These are phyloP conservation scores for Gossypium schwendimanii DNA, from an alignment of 441 rosid species.

Conservation along the genomic window DNA sequence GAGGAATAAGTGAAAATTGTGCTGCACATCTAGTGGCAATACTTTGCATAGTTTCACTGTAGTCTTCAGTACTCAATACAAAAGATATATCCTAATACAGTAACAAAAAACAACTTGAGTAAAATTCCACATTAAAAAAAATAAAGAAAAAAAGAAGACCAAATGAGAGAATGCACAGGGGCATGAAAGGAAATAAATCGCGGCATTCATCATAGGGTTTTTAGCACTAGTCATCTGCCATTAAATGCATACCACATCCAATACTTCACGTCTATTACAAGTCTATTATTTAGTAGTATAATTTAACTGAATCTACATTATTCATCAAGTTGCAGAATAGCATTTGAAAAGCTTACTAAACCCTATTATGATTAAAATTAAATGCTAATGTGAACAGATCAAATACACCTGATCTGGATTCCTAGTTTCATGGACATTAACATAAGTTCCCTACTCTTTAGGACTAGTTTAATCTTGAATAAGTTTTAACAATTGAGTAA, in stretches of 20 bases:
- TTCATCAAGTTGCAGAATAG: neutral
- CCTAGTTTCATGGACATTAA: neutral
- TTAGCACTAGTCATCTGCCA: neutral
- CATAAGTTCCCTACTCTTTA: neutral
- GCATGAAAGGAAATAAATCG: constrained; percentile 5
- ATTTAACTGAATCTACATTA: neutral
- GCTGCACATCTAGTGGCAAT: constrained; percentile 66
- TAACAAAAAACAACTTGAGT: constrained; percentile 13
- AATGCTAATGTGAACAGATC: neutral
- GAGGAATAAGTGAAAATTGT: constrained; percentile 61
- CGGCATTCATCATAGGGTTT: neutral
- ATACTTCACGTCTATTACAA: neutral
- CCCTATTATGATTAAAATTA: neutral
- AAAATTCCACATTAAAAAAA: neutral
- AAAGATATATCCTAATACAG: constrained; percentile 58
- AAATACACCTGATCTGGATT: neutral
- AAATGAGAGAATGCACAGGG: neutral
- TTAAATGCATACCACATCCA: neutral
- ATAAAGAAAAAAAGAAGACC: neutral
- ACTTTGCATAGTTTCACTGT: constrained; percentile 50
- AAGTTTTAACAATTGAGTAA: neutral
- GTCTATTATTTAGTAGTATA: neutral
- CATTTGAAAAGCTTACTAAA: neutral
- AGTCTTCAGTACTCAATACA: constrained; percentile 77
- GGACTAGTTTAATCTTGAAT: neutral